phyloP scores from a whole-genome alignment of 129 eudicot species.

The Flaveria sonorensis region DNA sequence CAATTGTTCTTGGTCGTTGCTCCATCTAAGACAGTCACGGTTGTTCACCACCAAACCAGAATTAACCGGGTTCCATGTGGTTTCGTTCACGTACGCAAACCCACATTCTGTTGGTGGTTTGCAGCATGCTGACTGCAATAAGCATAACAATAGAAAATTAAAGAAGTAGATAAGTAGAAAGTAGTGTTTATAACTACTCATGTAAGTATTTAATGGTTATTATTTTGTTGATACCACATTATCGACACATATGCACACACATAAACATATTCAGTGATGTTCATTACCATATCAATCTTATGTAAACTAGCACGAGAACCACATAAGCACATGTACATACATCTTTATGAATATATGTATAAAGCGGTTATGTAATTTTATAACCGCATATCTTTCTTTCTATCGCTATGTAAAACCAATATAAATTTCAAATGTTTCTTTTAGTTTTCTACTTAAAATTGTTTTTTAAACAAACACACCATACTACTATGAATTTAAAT shows the following conservation, averaged over 20 bases:
- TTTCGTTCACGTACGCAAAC: slow-evolving; percentile 63
- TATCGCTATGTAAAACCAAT: no score
- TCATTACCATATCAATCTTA: no score
- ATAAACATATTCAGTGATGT: no score
- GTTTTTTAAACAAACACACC: background rate
- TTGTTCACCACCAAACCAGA: slow-evolving; percentile 27
- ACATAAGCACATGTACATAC: no score
- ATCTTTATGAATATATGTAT: no score
- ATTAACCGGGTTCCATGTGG: slow-evolving; percentile 50
- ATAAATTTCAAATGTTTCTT: no score
- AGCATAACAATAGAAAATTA: background rate
- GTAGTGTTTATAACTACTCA: background rate
- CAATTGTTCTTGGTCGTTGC: slow-evolving; percentile 67
- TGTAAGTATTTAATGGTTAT: no score
- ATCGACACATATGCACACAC: no score
- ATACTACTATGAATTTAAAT: background rate
- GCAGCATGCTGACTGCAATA: slow-evolving; percentile 85
- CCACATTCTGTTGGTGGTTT: slow-evolving; percentile 91
- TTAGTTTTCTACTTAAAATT: background rate
- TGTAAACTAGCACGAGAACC: no score
- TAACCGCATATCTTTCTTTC: no score
- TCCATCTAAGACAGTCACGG: slow-evolving; percentile 67
- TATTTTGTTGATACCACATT: no score
- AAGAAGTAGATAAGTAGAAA: background rate
- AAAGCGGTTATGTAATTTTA: no score